Evolutionary conservation across 345 rosid genomes (phyloP).

Genomic region (Eucalyptus curtisii): DNA sequence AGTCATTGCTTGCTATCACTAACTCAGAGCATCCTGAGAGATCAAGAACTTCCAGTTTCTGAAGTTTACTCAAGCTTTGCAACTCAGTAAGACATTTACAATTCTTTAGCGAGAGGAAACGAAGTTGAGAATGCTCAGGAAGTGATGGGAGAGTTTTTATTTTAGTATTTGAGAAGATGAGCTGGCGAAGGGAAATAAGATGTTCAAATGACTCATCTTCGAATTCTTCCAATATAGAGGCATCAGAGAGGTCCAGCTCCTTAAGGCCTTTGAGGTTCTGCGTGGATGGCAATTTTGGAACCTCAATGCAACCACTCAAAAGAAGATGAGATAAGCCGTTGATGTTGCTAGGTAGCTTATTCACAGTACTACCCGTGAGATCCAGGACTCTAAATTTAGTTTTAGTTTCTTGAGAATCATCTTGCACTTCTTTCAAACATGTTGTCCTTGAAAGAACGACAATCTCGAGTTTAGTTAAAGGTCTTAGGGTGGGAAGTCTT

Average conservation of each 20-base stretch:
- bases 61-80: background rate
- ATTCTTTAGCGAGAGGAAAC: background rate
- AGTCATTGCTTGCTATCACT: background rate
- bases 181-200: accelerated
- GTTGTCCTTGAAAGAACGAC: accelerated
- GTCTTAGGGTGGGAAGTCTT: background rate
- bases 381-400: background rate
- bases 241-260: background rate
- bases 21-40: background rate
- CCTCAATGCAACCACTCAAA: accelerated
- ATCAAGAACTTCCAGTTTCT: background rate
- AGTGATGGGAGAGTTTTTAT: background rate
- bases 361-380: background rate
- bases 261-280: accelerated
- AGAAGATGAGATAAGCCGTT: accelerated
- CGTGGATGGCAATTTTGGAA: background rate
- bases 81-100: background rate
- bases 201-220: background rate
- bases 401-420: background rate
- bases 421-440: background rate
- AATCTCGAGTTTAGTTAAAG: background rate
- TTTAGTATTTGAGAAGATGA: background rate
- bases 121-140: background rate
- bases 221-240: accelerated
- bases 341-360: background rate